phyloP scores from a whole-genome alignment of 257 asterid genomes.

The Nicotiana tomentosiformis region DNA sequence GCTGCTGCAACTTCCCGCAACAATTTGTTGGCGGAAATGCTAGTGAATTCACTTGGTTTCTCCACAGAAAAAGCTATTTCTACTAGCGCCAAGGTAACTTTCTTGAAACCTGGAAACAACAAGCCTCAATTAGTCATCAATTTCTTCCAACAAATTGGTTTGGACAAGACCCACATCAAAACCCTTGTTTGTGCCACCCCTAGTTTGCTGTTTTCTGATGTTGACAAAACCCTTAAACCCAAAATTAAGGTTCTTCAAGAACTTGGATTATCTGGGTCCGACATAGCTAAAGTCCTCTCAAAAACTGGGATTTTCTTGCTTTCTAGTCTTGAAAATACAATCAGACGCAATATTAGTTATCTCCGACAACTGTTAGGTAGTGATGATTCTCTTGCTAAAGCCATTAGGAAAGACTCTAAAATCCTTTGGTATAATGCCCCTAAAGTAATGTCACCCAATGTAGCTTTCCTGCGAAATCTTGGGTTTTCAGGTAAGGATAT shows the following conservation, averaged over 20 bases:
- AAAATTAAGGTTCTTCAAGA: slow-evolving; percentile 15
- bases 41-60: slow-evolving; percentile 16
- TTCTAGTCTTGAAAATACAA: no score
- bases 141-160: slow-evolving; percentile 19
- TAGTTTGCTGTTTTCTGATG: slow-evolving; percentile 1
- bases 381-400: background rate
- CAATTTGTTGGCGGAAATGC: slow-evolving; percentile 13
- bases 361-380: no score
- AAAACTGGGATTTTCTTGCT: background rate
- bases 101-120: background rate
- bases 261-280: slow-evolving; percentile 17
- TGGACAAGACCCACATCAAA: slow-evolving; percentile 19
- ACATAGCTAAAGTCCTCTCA: slow-evolving; percentile 1
- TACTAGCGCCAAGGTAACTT: background rate
- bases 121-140: slow-evolving; percentile 15
- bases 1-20: background rate
- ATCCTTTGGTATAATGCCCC: background rate
- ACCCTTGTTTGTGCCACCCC: slow-evolving; percentile 6
- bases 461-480: background rate
- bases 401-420: background rate
- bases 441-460: background rate
- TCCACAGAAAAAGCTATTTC: slow-evolving; percentile 20
- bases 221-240: slow-evolving; percentile 18
- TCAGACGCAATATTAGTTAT: no score
- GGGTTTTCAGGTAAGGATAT: slow-evolving; percentile 1